Evolutionary conservation across 441 rosid species (phyloP), one percentile per base, ranked within the genome.

Genomic region (Adansonia grandidieri): DNA sequence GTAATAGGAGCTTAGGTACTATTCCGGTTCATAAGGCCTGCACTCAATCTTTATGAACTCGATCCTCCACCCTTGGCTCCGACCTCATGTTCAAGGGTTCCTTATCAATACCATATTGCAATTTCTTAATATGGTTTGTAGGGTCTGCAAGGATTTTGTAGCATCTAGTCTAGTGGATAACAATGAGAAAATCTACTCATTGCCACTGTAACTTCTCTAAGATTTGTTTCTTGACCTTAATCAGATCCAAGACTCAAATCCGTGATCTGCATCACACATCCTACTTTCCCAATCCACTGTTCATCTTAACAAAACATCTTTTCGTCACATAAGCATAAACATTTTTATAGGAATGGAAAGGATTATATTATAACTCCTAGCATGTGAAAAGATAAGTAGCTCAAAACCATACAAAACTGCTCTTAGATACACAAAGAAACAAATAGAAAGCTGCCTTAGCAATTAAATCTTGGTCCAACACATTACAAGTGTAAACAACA

Each of bases 11-110:
- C 89, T 73, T 96, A 98, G 97, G 89, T 96, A 47, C 60, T 89
- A 78, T 96, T 94, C 87, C 88, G 98, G 80, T 96, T 96, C 51
- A 96, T 90, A 0, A 97, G 99, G n/a, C 97, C 98, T 47, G 84
- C 98, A 17, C 88, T 94, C n/a, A 91, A 94, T 86, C 96, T 96
- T 82, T 94, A 96, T 82, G 91, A 91, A 91, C 86, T 94, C 48
- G 99, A 91, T 78, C 50, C 94, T n/a, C 63, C 97, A 11, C 97
- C 97, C 58, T 86, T 94, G 42, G 48, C 97, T 69, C 99, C 98
- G 53, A 77, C 92, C 71, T 71, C 78, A 57, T 94, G 40, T 80
- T 94, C 47, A 92, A 93, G 81, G 92, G 89, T 63, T 90, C 86
- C 3, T 85, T 71, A 84, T 11, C 40, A 14, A n/a, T 60, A 44